Conservation (phyloP, 2,329 filamentous ascomycete genomes). For the Fusarium fujikuroi region DNA sequence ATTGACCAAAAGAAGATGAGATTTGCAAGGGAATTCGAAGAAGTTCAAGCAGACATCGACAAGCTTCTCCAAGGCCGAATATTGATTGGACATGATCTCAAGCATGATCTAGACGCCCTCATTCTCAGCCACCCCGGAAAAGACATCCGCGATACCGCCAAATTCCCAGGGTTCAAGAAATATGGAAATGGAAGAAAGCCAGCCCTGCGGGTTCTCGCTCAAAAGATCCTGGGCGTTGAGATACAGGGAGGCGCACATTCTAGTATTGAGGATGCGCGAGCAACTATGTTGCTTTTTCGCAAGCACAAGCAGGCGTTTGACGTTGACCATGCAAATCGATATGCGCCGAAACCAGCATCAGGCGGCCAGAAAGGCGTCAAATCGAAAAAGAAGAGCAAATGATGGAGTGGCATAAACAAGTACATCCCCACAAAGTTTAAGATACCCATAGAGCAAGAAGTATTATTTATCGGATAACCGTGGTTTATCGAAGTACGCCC, state of each 20-base stretch:
- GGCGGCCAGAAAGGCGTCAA: constrained; percentile 52
- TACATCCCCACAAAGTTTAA: constrained; percentile 4
- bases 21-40: constrained; percentile 74
- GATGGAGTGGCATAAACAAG: constrained; percentile 1
- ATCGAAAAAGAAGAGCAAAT: constrained; percentile 54
- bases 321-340: constrained; percentile 77
- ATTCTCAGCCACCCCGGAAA: constrained; percentile 80
- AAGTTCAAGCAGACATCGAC: constrained; percentile 79
- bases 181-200: constrained; percentile 75
- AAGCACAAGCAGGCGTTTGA: constrained; percentile 88
- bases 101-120: constrained; percentile 81
- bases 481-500: background rate
- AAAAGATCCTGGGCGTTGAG: constrained; percentile 67
- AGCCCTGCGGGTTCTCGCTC: constrained; percentile 68
- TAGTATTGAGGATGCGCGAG: constrained; percentile 82
- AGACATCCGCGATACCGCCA: constrained; percentile 87
- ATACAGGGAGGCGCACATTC: constrained; percentile 74
- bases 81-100: constrained; percentile 84
- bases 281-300: constrained; percentile 89
- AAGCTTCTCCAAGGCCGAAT: constrained; percentile 76
- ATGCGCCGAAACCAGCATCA: constrained; percentile 52
- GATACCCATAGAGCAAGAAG: constrained; percentile 37
- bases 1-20: constrained; percentile 80
- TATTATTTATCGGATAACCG: background rate
- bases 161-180: constrained; percentile 78